Evolutionary conservation across 2,329 filamentous ascomycete species (phyloP).

Genomic region (Alternaria infectoria): DNA sequence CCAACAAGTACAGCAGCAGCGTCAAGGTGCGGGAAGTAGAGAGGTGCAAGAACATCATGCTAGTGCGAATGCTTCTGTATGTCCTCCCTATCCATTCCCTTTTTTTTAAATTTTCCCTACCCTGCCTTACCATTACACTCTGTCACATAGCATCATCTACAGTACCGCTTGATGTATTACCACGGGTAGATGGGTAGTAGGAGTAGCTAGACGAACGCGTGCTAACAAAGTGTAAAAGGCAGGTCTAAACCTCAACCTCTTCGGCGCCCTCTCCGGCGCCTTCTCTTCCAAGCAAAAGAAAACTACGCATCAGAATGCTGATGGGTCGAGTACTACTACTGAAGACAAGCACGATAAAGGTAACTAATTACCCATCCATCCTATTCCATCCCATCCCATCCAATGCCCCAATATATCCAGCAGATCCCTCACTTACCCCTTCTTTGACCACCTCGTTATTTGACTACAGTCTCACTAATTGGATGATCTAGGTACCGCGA

Average conservation of each 20-base stretch:
- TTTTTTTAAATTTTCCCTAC: not conserved
- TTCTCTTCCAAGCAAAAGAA: constrained; percentile 39
- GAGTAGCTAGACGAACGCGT: too few species aligned
- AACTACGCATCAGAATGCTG: constrained; percentile 34
- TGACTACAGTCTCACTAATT: not conserved
- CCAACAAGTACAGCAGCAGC: constrained; percentile 31
- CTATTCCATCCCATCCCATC: not conserved
- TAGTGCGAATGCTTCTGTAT: constrained; percentile 40
- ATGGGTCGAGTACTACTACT: constrained; percentile 25
- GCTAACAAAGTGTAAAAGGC: too few species aligned
- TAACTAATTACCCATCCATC: not conserved
- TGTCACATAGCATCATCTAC: too few species aligned
- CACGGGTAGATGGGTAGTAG: too few species aligned
- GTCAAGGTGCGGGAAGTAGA: constrained; percentile 24
- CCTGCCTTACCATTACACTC: too few species aligned
- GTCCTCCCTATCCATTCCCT: not conserved
- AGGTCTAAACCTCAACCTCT: constrained; percentile 46
- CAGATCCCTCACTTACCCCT: not conserved
- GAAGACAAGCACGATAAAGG: constrained; percentile 38
- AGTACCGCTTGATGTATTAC: too few species aligned
- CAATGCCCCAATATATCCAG: not conserved
- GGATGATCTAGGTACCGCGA: constrained; percentile 19
- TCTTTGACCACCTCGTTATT: accelerated
- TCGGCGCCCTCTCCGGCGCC: constrained; percentile 44
- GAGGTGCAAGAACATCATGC: constrained; percentile 41